Base-by-base conservation (phyloP, 1,284 basidiomycete genomes). In the Agaricales sp. region DNA sequence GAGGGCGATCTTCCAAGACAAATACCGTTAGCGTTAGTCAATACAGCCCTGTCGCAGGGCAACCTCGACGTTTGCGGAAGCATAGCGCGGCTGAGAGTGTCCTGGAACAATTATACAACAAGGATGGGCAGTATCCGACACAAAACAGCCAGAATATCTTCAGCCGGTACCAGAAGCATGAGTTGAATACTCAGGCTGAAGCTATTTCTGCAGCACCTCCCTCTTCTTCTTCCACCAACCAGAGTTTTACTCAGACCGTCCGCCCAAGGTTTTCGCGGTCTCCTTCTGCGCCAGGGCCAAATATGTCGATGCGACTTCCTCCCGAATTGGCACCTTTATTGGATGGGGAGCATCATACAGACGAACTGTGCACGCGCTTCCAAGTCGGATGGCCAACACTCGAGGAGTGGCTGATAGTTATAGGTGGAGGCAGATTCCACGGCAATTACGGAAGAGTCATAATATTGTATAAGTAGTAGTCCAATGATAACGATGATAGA, bases 291-390 rank as follows among this genome's bases (percentile, higher is more conserved):
- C 56, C 65, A 4, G 57, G 52, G 12, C 52, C 48, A 53, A 60
- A 46, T 35, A 16, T 3, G 30, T 38, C 12, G 19, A 16, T 12
- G 50, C 50, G 12, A 8, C 24, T 70, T 54, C 83, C 83, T 13
- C 65, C 68, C 3, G 82, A 82, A 21, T 59, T 96, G 35, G 59
- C 79, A 19, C 57, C 70, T 3, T 64, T 88, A 50, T 69, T 96
- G 11, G 86, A 96, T 59, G 93, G 92, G 2, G 83, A 86, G 51
- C 92, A 92, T 65, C 87, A 93, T 63, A 85, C 91, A 1, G 94
- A 97, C 63, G 92, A 96, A 64, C 69, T 97, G 45, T 88, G 87
- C 52, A 85, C 89, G 16, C 71, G 62, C 46, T 92, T 92, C 58
- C 82, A 88, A 55, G 80, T 85, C 49, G 84, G 87, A 3, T 95